Evolutionary conservation across 768 basidiomycete genomes (phyloP).

Genomic region (Agaricus subrufescens): DNA sequence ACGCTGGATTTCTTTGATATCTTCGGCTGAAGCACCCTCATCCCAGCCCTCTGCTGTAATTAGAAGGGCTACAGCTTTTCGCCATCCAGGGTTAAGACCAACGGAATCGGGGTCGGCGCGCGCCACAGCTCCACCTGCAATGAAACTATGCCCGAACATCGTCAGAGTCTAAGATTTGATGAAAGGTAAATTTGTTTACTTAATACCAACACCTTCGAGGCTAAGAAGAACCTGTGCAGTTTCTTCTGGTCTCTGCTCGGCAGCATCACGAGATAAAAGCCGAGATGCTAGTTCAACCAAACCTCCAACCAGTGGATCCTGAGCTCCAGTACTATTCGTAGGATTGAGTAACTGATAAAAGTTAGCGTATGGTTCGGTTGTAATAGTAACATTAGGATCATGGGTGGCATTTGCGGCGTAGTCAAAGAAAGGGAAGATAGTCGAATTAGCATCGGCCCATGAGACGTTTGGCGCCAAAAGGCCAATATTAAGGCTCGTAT

Average conservation of each 20-base stretch:
- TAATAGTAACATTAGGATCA: constrained; percentile 6
- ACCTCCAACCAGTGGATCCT: constrained; percentile 15
- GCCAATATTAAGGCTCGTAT: constrained; percentile 15
- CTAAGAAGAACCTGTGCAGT: constrained; percentile 20
- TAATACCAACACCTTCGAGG: constrained; percentile 15
- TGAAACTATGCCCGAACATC: constrained; percentile 20
- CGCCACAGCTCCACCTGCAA: constrained; percentile 41
- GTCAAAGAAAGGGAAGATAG: constrained; percentile 27
- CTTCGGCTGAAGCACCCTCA: constrained; percentile 19
- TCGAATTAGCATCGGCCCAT: constrained; percentile 26
- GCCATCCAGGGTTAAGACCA: constrained; percentile 46
- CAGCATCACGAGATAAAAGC: constrained; percentile 24
- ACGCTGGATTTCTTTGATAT: constrained; percentile 16
- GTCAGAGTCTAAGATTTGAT: neutral
- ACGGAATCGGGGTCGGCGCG: constrained; percentile 29
- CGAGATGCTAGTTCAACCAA: constrained; percentile 27
- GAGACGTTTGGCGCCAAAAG: constrained; percentile 30
- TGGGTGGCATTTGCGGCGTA: constrained; percentile 18
- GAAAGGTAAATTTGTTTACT: constrained; percentile 12
- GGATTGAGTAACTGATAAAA: constrained; percentile 21
- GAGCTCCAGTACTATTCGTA: neutral
- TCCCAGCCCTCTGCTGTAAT: constrained; percentile 20
- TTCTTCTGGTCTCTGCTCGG: constrained; percentile 17
- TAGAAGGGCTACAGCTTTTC: constrained; percentile 32
- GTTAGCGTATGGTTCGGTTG: constrained; percentile 16